Evolutionary conservation across 148 eudicot genomes (phyloP), one percentile per base, ranked within the genome.

Genomic region (Cornus suecica): DNA sequence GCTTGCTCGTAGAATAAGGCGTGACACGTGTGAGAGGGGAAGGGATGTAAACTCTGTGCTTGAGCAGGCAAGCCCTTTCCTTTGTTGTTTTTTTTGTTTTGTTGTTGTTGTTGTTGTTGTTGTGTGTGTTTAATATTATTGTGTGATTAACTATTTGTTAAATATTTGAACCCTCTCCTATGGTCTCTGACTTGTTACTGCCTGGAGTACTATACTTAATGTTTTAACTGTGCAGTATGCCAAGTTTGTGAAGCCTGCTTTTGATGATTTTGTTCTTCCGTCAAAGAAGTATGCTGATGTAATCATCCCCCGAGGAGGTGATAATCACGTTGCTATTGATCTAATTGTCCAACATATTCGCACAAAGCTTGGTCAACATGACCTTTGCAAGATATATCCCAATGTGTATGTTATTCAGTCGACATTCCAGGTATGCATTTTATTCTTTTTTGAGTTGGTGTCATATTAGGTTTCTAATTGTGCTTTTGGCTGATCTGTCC

Each of bases 11-110:
- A 90, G 99, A 83, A 92, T 94, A 76, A 86, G 94, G 74, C 99
- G 99, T 70, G 99, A 94, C 82, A 94, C 90, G 37, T 92, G 90
- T 79, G 99, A 94, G 83, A 90, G 99, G 96, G 92, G 97, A 80
- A 92, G 99, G 86, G 99, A 94, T 73, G 74, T 94, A 65, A 87
- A 87, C 82, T 94, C 97, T 75, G 97, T 94, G 78, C 99, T 94
- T 69, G 99, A 90, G 83, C 99, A 94, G 96, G 99, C 84, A 89
- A 87, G 91, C 68, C 54, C 30, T 41, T 37, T 24, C 61, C 24
- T 71, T 82, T 61, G 70, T 58, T 22, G 56, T 16, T 66, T 73
- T 63, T 37, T 6, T 37, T 37, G 9, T 37, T 37, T 37, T 37
- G 9, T 37, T 32, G 7, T 32, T 32, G 7, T 8, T 32, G 37